A percentile compares a stretch with the other conserved stretches of the same genome.
Conservation (phyloP, 495 filamentous ascomycete species). For the Niebla homalea region DNA sequence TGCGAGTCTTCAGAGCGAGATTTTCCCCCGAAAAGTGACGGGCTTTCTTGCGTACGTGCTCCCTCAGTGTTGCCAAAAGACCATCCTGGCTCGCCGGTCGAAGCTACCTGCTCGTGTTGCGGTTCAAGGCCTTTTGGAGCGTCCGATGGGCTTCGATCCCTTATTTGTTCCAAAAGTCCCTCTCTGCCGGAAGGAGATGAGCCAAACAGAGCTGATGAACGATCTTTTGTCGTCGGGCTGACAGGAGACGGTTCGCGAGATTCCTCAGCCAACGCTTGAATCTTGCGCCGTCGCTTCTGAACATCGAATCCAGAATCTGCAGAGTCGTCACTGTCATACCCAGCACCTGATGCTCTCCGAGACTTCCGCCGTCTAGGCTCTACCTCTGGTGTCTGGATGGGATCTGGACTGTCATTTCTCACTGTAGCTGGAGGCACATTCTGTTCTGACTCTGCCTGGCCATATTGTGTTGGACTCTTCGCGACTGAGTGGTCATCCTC, state of each 20-base stretch:
- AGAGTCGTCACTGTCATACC: conserved; percentile 14
- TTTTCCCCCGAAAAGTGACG: conserved; percentile 21
- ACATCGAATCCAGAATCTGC: conserved; percentile 13
- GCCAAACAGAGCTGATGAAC: conserved; percentile 39
- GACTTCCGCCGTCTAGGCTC: neutral
- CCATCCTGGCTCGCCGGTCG: conserved; percentile 1
- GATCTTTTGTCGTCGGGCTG: conserved; percentile 40
- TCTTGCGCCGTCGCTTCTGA: conserved; percentile 7
- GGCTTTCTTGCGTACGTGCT: neutral
- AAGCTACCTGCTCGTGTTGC: neutral
- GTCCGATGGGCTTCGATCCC: neutral
- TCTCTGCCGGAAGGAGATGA: conserved; percentile 35
- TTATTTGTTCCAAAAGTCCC: neutral
- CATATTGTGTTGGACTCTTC: neutral
- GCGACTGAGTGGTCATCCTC: neutral
- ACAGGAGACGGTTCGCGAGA: conserved; percentile 26
- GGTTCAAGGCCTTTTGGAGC: neutral
- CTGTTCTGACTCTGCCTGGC: too few species aligned
- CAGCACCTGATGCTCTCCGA: conserved; percentile 2
- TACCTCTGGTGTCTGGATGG: neutral
- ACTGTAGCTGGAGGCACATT: too few species aligned
- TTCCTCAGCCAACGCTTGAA: conserved; percentile 9
- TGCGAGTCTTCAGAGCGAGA: conserved; percentile 10
- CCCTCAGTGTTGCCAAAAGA: conserved; percentile 4
- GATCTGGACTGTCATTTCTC: neutral